Base-by-base conservation (phyloP, 1,139 yeast genomes). In the Hemisphaericaspora subhashii region DNA sequence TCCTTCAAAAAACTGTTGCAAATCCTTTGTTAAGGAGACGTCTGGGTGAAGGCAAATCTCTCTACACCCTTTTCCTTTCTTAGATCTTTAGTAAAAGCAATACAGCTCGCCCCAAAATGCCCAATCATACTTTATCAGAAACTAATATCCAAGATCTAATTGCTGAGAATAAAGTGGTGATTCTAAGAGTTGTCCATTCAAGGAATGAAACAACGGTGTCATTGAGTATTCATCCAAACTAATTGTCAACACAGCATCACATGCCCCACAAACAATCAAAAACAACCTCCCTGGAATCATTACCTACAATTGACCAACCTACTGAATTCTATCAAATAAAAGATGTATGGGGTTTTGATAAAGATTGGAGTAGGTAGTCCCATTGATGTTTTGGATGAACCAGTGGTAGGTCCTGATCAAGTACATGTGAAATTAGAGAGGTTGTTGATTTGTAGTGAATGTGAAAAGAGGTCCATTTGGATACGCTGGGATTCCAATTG, bases 401-500 rank as follows among this genome's bases (percentile, higher is more conserved):
- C 43, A 11, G 25, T 42, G 4, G 45, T 57, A 12, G 55, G 55
- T 3, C 48, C 50, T 9, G 49, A 59, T 30, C 50, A 47, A 12
- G 12, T 18, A 4, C 44, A 54, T 3, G 54, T 63, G n/a, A 62
- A 63, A 20, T 61, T 81, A 14, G 72, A 71, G 36, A 61, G 85
- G 38, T 65, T 76, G 36, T 58, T 84, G 30, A 70, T 81, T 2
- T 84, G 92, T 53, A 79, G 88, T 8, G 88, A 81, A 46, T 84
- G 92, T 62, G 90, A 83, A 48, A 67, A 72, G 44, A n/a, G 92
- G 92, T 0, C 90, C 90, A 0, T 52, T 84, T 14, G 92, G 92
- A 14, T 81, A 73, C 62, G 88, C 81, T 21, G 83, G 76, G 4
- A 70, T 57, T 37, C 53, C 52, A 15, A 31, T 9, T n/a, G 45